These are phyloP conservation scores for Pleurotus tuoliensis DNA, from an alignment of 768 basidiomycete genomes.

Conservation along the genomic window DNA sequence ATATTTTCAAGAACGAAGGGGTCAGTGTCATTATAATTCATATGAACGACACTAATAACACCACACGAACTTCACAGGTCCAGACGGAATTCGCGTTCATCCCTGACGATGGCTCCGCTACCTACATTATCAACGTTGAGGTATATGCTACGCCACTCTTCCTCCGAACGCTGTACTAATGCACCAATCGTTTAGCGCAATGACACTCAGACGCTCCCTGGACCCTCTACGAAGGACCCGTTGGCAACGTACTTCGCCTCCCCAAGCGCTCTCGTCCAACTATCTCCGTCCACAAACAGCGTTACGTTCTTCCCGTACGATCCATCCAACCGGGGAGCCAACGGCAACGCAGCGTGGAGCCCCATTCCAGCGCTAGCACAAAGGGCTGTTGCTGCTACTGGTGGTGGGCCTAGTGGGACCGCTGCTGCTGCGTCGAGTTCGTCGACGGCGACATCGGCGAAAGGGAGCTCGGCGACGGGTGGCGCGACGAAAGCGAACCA, in stretches of 20 bases:
- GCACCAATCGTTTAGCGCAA: constrained; percentile 43
- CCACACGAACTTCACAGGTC: constrained; percentile 32
- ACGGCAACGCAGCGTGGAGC: constrained; percentile 46
- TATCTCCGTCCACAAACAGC: constrained; percentile 49
- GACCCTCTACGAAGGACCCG: constrained; percentile 58
- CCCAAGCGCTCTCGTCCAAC: constrained; percentile 59
- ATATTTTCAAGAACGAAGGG: constrained; percentile 51
- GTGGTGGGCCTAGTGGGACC: not conserved
- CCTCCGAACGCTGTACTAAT: too few species aligned
- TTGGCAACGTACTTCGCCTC: constrained; percentile 62
- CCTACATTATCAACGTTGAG: constrained; percentile 72
- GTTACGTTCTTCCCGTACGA: constrained; percentile 61
- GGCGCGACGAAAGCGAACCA: not conserved
- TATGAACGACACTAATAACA: too few species aligned
- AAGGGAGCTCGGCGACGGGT: not conserved
- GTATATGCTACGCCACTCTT: constrained; percentile 23
- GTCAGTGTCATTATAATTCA: constrained; percentile 26
- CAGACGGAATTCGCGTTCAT: constrained; percentile 75
- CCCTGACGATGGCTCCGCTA: constrained; percentile 66
- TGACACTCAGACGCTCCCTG: constrained; percentile 56
- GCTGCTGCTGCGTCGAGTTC: not conserved
- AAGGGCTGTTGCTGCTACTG: constrained; percentile 22
- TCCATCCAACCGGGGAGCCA: constrained; percentile 36
- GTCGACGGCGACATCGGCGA: not conserved
- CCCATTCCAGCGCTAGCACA: constrained; percentile 39